Base-by-base conservation (phyloP, 2,329 filamentous ascomycete genomes). In the Diplocarpon rosae region DNA sequence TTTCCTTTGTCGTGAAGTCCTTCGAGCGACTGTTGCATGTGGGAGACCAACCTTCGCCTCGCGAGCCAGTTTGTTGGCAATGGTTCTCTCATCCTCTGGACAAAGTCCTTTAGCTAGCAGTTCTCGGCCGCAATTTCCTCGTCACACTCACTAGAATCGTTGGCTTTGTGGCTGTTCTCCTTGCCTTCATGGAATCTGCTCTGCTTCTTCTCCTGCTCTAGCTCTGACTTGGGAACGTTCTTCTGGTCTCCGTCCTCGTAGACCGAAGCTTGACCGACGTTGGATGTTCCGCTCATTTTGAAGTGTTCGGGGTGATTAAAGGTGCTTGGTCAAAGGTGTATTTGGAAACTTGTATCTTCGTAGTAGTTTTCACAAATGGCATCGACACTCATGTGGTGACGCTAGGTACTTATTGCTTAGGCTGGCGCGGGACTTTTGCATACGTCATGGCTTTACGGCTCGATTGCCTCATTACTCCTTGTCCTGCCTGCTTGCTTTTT, bases 171-270 rank as follows among this genome's bases (percentile, higher is more conserved):
- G 42, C 80, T 81, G 62, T 84, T 69, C 47, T 72, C 63, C 62
- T 81, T 70, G 56, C 86, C 85, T 67, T 90, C 82, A 49, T 88
- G 68, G 67, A 76, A 92, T 48, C 78, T 72, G 41, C 75, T 67
- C 15, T 71, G 68, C 17, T 71, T 64, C 34, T 71, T 65, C 57
- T 76, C 69, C 37, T 60, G 52, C 36, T 65, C 59, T 42, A 69
- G 52, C 49, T 73, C 67, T 2, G 73, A 69, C 47, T 73, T 61
- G 50, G 76, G 73, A 50, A 66, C 62, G 62, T 78, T 86, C 57
- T 76, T 74, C 71, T 92, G 85, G 66, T 92, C 85, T 47, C 79
- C 81, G 46, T 73, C 80, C 67, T 89, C 83, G 67, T 92, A 89
- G 62, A 86, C 66, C 49, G 65, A 62, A 51, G 66, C 58, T 62